Conservation (phyloP, 2,329 filamentous ascomycete species). For the Xylariaceae sp. region DNA sequence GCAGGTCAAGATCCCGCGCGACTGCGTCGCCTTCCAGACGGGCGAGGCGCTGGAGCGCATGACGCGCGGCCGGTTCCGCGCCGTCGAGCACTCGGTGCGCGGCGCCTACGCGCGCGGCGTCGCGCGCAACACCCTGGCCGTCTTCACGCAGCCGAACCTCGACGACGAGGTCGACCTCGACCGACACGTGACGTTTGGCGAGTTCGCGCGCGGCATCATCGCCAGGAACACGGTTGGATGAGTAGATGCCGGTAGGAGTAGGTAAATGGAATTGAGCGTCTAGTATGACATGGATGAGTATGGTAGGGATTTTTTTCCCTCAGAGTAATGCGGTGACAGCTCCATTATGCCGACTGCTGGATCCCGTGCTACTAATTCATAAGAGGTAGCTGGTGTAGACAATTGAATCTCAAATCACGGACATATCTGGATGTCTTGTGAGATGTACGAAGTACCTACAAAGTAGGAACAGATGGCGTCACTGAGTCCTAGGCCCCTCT, state of each 20-base stretch:
- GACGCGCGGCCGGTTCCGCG: conserved; percentile 83
- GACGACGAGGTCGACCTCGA: conserved; percentile 67
- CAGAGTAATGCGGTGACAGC: no score
- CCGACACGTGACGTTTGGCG: conserved; percentile 62
- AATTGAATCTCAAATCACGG: no score
- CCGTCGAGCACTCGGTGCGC: conserved; percentile 91
- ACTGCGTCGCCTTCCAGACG: conserved; percentile 93
- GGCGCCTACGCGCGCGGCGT: conserved; percentile 59
- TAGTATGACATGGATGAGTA: no score
- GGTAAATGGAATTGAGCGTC: not conserved
- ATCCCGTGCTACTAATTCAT: no score
- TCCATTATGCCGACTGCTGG: no score
- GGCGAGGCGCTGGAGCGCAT: conserved; percentile 88
- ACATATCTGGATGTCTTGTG: no score
- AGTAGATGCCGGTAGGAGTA: no score
- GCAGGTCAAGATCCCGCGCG: conserved; percentile 86
- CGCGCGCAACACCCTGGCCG: conserved; percentile 82
- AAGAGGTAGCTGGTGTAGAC: no score
- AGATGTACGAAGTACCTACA: no score
- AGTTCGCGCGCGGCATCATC: conserved; percentile 60
- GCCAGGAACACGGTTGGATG: conserved; percentile 51
- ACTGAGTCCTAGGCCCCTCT: no score
- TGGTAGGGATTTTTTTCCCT: no score
- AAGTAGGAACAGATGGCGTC: no score
- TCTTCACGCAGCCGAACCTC: conserved; percentile 95